Conservation (phyloP, 2,329 filamentous ascomycete genomes). For the Zasmidium citrigriseum region DNA sequence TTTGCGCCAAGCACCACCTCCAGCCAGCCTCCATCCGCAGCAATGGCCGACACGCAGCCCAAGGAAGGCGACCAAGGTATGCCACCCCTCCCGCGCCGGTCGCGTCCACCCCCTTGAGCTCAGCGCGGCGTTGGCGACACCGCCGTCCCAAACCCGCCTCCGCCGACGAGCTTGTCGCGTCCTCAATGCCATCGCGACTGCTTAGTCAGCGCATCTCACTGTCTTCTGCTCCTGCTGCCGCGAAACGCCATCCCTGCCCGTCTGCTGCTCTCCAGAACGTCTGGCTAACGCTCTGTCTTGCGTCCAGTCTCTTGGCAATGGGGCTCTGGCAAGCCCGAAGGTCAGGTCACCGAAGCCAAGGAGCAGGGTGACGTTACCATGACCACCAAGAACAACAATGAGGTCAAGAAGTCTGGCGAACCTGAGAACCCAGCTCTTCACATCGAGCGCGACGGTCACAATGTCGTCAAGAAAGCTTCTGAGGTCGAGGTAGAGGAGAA, state of each 20-base stretch:
- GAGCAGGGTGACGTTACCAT: slow-evolving; percentile 62
- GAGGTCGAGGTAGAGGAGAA: slow-evolving; percentile 60
- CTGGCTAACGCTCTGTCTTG: slow-evolving; percentile 10
- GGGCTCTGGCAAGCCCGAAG: slow-evolving; percentile 57
- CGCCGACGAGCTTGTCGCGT: slow-evolving; percentile 17
- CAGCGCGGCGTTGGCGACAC: slow-evolving; percentile 13
- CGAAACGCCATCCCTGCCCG: slow-evolving; percentile 5
- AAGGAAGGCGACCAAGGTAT: slow-evolving; percentile 47
- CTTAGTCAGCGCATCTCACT: slow-evolving; percentile 23
- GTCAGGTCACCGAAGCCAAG: slow-evolving; percentile 59
- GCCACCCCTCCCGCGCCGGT: slow-evolving; percentile 16
- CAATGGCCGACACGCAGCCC: slow-evolving; percentile 50
- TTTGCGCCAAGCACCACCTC: slow-evolving; percentile 23
- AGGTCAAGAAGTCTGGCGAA: slow-evolving; percentile 63
- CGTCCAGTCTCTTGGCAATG: slow-evolving; percentile 64
- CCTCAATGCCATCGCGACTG: slow-evolving; percentile 13
- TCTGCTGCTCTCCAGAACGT: slow-evolving; percentile 1
- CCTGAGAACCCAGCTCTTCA: slow-evolving; percentile 63
- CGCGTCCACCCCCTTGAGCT: slow-evolving; percentile 18
- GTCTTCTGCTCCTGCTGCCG: neutral
- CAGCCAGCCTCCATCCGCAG: slow-evolving; percentile 9
- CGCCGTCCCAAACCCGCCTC: slow-evolving; percentile 4
- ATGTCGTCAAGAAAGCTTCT: slow-evolving; percentile 64
- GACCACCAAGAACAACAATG: slow-evolving; percentile 63
- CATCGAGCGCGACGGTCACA: slow-evolving; percentile 60